Evolutionary conservation across 2,329 filamentous ascomycete genomes (phyloP).

Genomic region (Penicillium sp.): DNA sequence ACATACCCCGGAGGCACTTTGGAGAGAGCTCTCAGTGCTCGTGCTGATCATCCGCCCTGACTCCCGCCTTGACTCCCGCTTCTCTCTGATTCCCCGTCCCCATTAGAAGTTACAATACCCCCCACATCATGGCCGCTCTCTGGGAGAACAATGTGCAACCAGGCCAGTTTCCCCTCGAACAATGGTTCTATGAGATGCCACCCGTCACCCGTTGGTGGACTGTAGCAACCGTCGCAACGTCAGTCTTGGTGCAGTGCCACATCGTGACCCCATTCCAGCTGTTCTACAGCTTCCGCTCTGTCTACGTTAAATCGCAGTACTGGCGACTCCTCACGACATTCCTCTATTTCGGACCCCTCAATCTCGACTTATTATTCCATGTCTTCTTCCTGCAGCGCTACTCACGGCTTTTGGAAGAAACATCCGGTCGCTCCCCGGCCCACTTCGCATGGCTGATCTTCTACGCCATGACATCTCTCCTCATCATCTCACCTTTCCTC

Average conservation of each 20-base stretch:
- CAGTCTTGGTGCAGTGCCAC: conserved; percentile 87
- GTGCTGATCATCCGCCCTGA: conserved; percentile 1
- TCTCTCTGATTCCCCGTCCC: background rate
- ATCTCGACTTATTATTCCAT: conserved; percentile 91
- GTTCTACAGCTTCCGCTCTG: conserved; percentile 92
- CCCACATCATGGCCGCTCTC: conserved; percentile 41
- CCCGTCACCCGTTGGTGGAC: conserved; percentile 97
- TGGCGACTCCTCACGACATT: conserved; percentile 97
- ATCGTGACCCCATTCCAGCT: conserved; percentile 91
- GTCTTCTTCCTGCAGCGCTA: conserved; percentile 98
- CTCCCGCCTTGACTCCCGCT: too few relatives aligned
- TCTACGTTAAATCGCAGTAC: conserved; percentile 93
- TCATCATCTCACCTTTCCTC: conserved; percentile 79
- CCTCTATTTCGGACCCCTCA: conserved; percentile 93
- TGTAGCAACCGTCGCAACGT: conserved; percentile 82
- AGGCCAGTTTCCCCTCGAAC: conserved; percentile 75
- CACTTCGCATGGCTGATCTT: conserved; percentile 93
- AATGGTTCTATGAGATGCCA: conserved; percentile 99
- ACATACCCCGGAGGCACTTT: background rate
- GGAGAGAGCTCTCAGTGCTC: conserved; percentile 3
- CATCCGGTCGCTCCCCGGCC: conserved; percentile 83
- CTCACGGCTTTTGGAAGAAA: conserved; percentile 90
- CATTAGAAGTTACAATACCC: background rate
- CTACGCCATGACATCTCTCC: conserved; percentile 76
- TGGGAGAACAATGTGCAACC: conserved; percentile 48